Evolutionary conservation across 176 grass and related monocot species (phyloP).

Genomic region (Carex myosuroides): DNA sequence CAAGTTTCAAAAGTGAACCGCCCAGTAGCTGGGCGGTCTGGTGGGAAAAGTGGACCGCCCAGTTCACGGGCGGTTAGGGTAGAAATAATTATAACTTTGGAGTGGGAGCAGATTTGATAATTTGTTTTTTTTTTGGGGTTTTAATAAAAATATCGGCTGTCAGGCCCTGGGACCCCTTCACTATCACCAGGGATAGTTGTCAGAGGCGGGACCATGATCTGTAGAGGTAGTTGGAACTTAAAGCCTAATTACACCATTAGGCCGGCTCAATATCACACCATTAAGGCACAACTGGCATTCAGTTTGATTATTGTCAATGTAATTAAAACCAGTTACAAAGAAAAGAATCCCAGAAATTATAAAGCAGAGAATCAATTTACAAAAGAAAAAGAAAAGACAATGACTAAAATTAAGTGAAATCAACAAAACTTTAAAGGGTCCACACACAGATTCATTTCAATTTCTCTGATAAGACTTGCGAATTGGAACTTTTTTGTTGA

Average conservation of each 20-base stretch:
- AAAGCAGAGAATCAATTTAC: neutral
- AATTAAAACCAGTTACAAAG: neutral
- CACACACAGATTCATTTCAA: neutral
- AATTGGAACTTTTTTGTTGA: neutral
- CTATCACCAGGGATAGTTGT: neutral
- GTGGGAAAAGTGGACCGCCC: no score
- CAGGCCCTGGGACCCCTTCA: neutral
- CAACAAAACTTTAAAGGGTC: neutral
- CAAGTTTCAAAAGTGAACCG: no score
- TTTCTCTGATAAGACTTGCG: neutral
- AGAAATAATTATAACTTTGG: no score
- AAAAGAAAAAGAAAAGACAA: neutral
- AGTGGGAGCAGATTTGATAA: no score
- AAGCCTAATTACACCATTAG: neutral
- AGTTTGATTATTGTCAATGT: neutral
- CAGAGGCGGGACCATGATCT: neutral
- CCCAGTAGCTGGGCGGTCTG: no score
- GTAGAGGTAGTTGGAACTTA: neutral
- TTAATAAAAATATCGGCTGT: no score
- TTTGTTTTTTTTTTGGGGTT: no score
- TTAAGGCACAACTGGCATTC: neutral
- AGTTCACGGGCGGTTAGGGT: no score
- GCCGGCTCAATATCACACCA: neutral
- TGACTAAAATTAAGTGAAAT: neutral
- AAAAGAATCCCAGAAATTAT: neutral